Evolutionary conservation across 1,284 basidiomycete species (phyloP), one percentile per base, ranked within the genome.

Genomic region (Apiotrichum gracile): DNA sequence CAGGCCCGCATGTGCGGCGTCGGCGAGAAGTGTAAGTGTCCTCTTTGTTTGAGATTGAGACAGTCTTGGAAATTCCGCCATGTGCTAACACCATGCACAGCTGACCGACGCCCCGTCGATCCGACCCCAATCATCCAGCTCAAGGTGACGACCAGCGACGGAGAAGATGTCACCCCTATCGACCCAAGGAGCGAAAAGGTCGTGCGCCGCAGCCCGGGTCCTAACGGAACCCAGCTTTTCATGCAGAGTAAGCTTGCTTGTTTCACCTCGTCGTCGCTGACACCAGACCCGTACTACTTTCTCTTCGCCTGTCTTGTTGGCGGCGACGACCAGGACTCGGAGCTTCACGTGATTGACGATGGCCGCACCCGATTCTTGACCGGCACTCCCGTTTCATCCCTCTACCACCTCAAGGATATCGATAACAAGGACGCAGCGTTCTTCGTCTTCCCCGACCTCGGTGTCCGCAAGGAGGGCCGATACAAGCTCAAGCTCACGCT

Each of bases 81-180:
- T 46, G 51, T 25, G 27, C 50, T 55, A 25, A 43, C 47, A 17
- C 35, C 34, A n/a, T n/a, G n/a, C 13, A n/a, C 72, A 91, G 90
- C 90, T 55, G 89, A 97, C 78, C 82, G 92, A 35, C 81, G 93
- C 27, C 91, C 93, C 3, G 91, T 97, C 68, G 91, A 97, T 78
- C 93, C 94, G 0, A 91, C 91, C 0, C 93, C 93, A 14, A 93
- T 97, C 71, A 85, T 97, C n/a, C 91, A 94, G 73, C 82, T 97
- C 8, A 85, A 87, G 49, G 88, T 97, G 52, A 81, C 89, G 62
- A 87, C 89, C 73, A 83, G 81, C 9, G 72, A 81, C n/a, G 76
- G 79, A 37, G 78, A 75, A 34, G 65, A 69, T 29, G 59, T 66
- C 31, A 67, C 62, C 8, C 54, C 61, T 14, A 47, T 57, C 21